Base-by-base conservation (phyloP, 202 grass and related monocot genomes). In the Thinopyrum obtusiflorum region DNA sequence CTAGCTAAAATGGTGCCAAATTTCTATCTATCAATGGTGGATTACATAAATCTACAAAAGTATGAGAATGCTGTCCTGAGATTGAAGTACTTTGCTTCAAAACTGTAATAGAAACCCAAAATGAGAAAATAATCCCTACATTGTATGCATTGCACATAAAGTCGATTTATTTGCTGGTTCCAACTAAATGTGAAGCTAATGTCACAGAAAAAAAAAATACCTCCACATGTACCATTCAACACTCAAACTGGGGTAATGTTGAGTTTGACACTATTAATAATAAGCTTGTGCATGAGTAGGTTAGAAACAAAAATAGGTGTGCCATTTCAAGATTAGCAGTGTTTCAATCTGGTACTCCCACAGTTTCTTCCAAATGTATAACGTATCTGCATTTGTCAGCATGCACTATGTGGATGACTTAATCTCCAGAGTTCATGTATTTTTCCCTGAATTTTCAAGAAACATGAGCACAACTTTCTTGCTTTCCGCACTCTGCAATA, bases 131-230 rank as follows among this genome's bases (percentile, higher is more conserved):
- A 32, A 21, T 53, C 53, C 17, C 73, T 57, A 29, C 10, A 75
- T 9, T 75, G 18, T 28, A 75, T 3, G 49, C 49, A 53, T 20
- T 53, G 49, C 17, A 20, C 17, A 53, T 53, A 53, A 53, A 53
- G 49, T 53, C 17, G 49, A 20, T 53, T 53, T 53, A 53, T 53
- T 53, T 53, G 49, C 49, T 53, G 6, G 6, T 53, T 18, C 44
- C 15, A 53, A 53, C 26, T 51, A 15, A 75, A 28, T 29, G 18
- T 75, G 70, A 76, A 76, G 73, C 73, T 76, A 76, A 57, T 76
- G 20, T 33, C 2, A 59, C 31, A 14, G 37, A 25, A 24, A 33
- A 9, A 8, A 36, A 5, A 77, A 20, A 35, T 60, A 60, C 18
- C 49, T 59, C 49, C 28, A 60, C 20, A 24, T 76, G 27, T 57